Percentiles rank a stretch among this genome's conserved stretches.
These are phyloP conservation scores for Nicotiana tabacum DNA, from an alignment of 257 asterid genomes.

Conservation along the genomic window DNA sequence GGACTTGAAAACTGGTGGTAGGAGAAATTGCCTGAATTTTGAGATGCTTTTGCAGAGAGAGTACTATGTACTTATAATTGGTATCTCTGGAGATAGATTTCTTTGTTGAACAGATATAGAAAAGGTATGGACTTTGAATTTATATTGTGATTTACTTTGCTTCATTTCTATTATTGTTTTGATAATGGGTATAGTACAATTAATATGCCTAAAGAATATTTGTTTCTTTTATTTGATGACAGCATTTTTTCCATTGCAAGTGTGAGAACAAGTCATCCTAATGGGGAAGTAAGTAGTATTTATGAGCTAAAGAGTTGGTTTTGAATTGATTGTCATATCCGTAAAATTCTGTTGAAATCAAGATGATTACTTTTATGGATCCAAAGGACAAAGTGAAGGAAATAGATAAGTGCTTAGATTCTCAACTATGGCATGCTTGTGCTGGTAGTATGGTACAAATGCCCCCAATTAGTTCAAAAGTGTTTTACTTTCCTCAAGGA, in stretches of 20 bases:
- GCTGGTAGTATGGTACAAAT: slow-evolving; percentile 96
- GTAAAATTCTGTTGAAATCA: background rate
- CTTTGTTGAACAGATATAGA: slow-evolving; percentile 12
- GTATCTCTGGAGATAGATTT: slow-evolving; percentile 31
- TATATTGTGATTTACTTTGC: slow-evolving; percentile 11
- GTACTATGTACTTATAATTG: slow-evolving; percentile 9
- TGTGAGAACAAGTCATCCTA: slow-evolving; percentile 13
- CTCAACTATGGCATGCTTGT: slow-evolving; percentile 98
- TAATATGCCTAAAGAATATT: background rate
- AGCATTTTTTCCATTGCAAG: slow-evolving; percentile 22
- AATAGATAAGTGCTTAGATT: slow-evolving; percentile 60
- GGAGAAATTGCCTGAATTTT: background rate
- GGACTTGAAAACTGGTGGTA: background rate
- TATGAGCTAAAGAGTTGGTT: slow-evolving; percentile 14
- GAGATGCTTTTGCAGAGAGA: background rate
- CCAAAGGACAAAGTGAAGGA: slow-evolving; percentile 50
- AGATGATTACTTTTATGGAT: slow-evolving; percentile 65
- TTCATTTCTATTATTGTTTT: slow-evolving; percentile 8
- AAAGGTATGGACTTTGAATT: slow-evolving; percentile 31
- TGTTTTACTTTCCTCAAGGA: slow-evolving; percentile 92
- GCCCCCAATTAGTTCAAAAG: slow-evolving; percentile 58
- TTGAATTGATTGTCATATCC: background rate
- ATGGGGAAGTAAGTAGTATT: background rate
- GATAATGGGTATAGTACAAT: background rate
- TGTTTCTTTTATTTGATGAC: slow-evolving; percentile 19